Base-by-base conservation (phyloP, 2,329 filamentous ascomycete species). In the Xylaria sp. region DNA sequence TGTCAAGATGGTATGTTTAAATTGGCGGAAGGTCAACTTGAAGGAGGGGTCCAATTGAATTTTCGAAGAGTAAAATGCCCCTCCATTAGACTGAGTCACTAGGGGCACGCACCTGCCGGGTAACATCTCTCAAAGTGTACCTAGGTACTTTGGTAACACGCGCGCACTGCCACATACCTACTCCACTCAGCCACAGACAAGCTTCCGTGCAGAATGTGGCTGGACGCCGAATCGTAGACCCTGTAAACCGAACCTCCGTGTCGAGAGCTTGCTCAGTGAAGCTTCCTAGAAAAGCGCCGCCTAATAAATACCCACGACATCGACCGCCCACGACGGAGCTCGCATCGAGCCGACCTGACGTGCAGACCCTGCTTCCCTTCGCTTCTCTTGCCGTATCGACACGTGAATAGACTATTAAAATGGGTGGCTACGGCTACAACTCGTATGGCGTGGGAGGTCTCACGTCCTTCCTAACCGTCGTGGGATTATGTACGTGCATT, bases 401-500 rank as follows among this genome's bases (percentile, higher is more conserved):
- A 56, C 67, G 65, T 8, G 34, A 60, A 58, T 28, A 58, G 39
- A 5, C 46, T 41, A 41, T 31, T 50, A 60, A 63, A 51, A 70
- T 67, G 64, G 64, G 63, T 20, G 61, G 61, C 23, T 69, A 66
- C 60, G 61, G 61, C 31, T 70, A 67, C 65, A 70, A 72, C 25
- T 63, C 37, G 1, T 74, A 74, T 62, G 69, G 72, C 61, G 67
- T 66, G 60, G 72, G 72, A 63, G 72, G 71, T 63, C 72, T 74
- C 62, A 73, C 72, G 67, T 67, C 69, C 62, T 67, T 72, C 37
- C 66, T 74, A 41, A 70, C 71, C 8, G 52, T 78, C 9, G 76
- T 78, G 56, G 76, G 76, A 67, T 63, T 77, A 57, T 78, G 76
- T 78, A 77, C 50, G 76, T 76, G 41, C 56, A 73, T 65, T 61